Conservation (phyloP, 768 basidiomycete species). For the Podaxis rugospora region DNA sequence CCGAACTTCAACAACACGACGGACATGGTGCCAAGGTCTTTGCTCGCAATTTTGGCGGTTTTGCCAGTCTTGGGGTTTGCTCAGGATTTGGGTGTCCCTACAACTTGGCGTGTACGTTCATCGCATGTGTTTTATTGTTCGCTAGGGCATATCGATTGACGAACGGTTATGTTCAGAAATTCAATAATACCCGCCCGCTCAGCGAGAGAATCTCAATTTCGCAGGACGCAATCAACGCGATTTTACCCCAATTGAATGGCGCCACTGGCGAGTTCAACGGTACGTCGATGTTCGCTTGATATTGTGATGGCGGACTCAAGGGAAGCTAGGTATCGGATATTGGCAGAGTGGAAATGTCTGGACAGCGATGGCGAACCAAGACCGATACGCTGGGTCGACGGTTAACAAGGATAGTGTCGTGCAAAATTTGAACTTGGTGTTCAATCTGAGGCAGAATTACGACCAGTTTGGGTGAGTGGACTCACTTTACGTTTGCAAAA, state of each 20-base stretch:
- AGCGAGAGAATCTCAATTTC: conserved; percentile 37
- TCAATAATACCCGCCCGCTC: conserved; percentile 31
- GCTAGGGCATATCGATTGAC: background rate
- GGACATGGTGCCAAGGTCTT: background rate
- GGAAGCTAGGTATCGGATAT: conserved; percentile 37
- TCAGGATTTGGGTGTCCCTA: conserved; percentile 22
- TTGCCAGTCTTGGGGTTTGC: background rate
- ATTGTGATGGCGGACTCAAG: background rate
- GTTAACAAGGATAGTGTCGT: conserved; percentile 33
- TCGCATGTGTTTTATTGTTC: background rate
- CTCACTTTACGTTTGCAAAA: background rate
- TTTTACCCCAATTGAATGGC: conserved; percentile 32
- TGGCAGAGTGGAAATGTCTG: conserved; percentile 52
- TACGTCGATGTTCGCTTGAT: conserved; percentile 11
- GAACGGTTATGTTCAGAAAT: conserved; percentile 28
- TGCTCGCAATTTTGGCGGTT: background rate
- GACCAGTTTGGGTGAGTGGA: conserved; percentile 36
- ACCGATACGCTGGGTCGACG: conserved; percentile 32
- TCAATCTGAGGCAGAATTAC: conserved; percentile 32
- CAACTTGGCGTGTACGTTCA: conserved; percentile 40
- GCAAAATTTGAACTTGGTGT: conserved; percentile 37
- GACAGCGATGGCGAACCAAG: conserved; percentile 47
- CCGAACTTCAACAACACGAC: background rate
- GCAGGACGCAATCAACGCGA: conserved; percentile 36
- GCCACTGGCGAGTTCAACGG: conserved; percentile 41